phyloP scores from a whole-genome alignment of 2,329 filamentous ascomycete genomes.

The Pyricularia sp. region DNA sequence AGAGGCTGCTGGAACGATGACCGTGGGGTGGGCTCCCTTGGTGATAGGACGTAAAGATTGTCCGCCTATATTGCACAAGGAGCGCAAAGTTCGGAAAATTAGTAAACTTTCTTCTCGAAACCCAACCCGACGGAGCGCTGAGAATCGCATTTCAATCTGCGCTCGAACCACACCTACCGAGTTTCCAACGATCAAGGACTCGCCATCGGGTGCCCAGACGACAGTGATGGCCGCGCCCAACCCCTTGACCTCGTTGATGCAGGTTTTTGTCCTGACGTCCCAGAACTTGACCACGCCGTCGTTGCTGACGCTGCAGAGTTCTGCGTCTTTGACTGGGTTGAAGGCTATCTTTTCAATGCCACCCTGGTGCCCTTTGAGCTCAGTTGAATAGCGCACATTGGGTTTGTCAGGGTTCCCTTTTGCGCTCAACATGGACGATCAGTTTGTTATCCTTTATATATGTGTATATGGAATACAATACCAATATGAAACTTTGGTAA shows the following conservation, averaged over 20 bases:
- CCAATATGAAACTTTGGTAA: neutral
- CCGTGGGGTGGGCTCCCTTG: slow-evolving; percentile 44
- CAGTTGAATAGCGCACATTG: slow-evolving; percentile 64
- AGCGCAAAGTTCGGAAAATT: neutral
- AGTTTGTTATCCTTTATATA: neutral
- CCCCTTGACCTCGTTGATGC: slow-evolving; percentile 59
- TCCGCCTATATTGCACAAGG: slow-evolving; percentile 37
- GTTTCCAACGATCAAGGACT: slow-evolving; percentile 61
- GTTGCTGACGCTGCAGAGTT: slow-evolving; percentile 64
- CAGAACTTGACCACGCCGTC: slow-evolving; percentile 72
- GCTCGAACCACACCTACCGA: slow-evolving; percentile 40
- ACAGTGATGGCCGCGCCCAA: slow-evolving; percentile 61
- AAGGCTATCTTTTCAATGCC: slow-evolving; percentile 69
- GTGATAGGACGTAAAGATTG: slow-evolving; percentile 52
- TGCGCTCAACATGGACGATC: neutral
- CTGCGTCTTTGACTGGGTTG: slow-evolving; percentile 67
- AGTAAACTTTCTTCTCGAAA: neutral
- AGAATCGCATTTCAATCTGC: neutral
- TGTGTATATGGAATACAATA: neutral
- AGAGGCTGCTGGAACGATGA: slow-evolving; percentile 50
- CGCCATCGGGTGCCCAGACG: slow-evolving; percentile 65
- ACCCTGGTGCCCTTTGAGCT: slow-evolving; percentile 58
- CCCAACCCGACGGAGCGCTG: neutral
- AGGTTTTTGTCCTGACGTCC: slow-evolving; percentile 67
- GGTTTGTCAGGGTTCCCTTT: slow-evolving; percentile 67